Conservation (phyloP, 1,284 basidiomycete species). For the Pseudozyma pruni region DNA sequence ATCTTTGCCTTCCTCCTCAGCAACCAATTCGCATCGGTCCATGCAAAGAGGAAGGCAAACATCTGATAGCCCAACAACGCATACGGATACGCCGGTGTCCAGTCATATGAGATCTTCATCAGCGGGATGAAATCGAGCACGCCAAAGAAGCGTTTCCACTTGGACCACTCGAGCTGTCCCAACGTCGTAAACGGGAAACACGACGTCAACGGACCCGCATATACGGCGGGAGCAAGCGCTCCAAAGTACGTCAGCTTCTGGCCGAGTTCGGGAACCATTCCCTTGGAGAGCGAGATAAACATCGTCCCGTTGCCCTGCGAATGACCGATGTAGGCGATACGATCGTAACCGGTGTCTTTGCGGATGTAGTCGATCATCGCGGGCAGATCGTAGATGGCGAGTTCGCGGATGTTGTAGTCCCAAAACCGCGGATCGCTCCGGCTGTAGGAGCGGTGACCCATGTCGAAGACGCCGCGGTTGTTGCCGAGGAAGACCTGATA, state of each 20-base stretch:
- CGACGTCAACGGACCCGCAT: conserved; percentile 73
- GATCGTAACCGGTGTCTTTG: conserved; percentile 73
- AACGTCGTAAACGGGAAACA: conserved; percentile 72
- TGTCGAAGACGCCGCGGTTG: conserved; percentile 74
- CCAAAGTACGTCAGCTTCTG: conserved; percentile 73
- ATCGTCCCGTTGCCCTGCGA: conserved; percentile 74
- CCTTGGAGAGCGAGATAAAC: conserved; percentile 68
- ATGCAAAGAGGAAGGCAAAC: conserved; percentile 74
- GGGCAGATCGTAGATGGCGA: conserved; percentile 75
- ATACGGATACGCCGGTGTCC: conserved; percentile 71
- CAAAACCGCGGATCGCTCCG: conserved; percentile 74
- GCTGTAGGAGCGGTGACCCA: conserved; percentile 73
- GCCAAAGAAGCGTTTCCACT: conserved; percentile 74
- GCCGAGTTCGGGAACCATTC: conserved; percentile 74
- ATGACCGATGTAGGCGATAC: conserved; percentile 73
- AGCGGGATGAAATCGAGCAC: conserved; percentile 75
- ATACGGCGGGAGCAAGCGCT: conserved; percentile 75
- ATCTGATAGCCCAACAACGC: conserved; percentile 71
- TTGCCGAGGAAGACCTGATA: conserved; percentile 77
- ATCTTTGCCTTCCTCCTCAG: conserved; percentile 73
- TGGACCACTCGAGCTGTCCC: conserved; percentile 70
- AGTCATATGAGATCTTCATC: conserved; percentile 74
- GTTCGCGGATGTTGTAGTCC: conserved; percentile 76
- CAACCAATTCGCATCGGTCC: conserved; percentile 76
- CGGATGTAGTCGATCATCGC: conserved; percentile 74